Evolutionary conservation across 176 grass and related monocot genomes (phyloP).

Genomic region (Alloteropsis semialata): DNA sequence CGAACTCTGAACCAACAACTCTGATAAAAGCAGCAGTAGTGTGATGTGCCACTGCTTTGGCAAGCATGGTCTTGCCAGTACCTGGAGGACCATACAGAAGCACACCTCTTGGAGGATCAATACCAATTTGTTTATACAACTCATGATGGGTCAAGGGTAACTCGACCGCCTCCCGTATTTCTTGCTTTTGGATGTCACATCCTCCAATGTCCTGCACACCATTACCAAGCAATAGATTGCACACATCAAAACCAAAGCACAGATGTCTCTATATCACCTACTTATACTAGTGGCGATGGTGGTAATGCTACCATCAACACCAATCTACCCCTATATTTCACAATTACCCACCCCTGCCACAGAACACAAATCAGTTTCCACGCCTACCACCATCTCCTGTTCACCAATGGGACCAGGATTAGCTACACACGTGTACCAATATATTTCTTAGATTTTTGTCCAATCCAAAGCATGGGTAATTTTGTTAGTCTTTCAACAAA

Average conservation of each 20-base stretch:
- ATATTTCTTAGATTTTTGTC: neutral
- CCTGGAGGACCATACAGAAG: slow-evolving; percentile 92
- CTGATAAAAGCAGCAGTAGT: slow-evolving; percentile 95
- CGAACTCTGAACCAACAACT: slow-evolving; percentile 95
- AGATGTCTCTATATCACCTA: neutral
- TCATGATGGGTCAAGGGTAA: slow-evolving; percentile 91
- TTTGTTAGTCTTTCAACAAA: neutral
- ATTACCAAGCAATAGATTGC: slow-evolving; percentile 1
- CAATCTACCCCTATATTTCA: neutral
- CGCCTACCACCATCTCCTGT: too few relatives aligned
- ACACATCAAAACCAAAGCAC: neutral
- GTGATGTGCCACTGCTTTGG: slow-evolving; percentile 90
- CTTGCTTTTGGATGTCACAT: slow-evolving; percentile 98
- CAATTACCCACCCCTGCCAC: too few relatives aligned
- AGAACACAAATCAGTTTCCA: too few relatives aligned
- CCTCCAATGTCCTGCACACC: slow-evolving; percentile 94
- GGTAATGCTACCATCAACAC: neutral
- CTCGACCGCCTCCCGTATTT: slow-evolving; percentile 95
- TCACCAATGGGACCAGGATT: too few relatives aligned
- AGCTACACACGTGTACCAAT: too few relatives aligned
- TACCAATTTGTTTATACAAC: slow-evolving; percentile 98
- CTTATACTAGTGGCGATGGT: neutral
- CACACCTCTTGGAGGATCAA: slow-evolving; percentile 92
- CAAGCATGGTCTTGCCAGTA: slow-evolving; percentile 98
- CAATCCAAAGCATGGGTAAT: neutral